Percentiles rank a stretch among this genome's conserved stretches.
Conservation (phyloP, 2,329 filamentous ascomycete genomes). For the Apiospora kogelbergensis region DNA sequence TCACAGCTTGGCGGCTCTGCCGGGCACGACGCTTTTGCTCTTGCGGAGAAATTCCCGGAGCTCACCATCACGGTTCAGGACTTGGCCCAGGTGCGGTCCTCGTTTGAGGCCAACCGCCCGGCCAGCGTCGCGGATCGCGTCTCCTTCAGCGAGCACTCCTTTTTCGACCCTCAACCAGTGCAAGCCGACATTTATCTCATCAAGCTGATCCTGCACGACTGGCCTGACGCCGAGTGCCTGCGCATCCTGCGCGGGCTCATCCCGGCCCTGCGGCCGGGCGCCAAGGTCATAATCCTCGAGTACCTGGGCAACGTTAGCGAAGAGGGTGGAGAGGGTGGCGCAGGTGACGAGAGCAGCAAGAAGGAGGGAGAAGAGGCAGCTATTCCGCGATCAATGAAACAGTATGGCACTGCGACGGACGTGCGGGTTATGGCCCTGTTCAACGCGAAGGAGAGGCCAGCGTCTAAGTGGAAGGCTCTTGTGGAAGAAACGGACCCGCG, state of each 20-base stretch:
- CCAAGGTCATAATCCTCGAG: constrained; percentile 38
- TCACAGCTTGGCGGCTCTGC: constrained; percentile 41
- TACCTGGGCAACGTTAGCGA: constrained; percentile 37
- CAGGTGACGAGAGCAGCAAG: no score
- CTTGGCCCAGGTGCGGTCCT: constrained; percentile 35
- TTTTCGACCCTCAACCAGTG: constrained; percentile 39
- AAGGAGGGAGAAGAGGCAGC: constrained; percentile 17
- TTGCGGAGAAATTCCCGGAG: constrained; percentile 41
- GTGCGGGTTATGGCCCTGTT: constrained; percentile 51
- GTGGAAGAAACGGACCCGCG: constrained; percentile 46
- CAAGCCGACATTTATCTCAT: constrained; percentile 51
- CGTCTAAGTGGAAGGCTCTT: constrained; percentile 45
- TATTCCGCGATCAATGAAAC: constrained; percentile 33
- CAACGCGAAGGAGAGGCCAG: constrained; percentile 46
- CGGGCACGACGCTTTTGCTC: constrained; percentile 40
- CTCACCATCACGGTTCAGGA: constrained; percentile 47
- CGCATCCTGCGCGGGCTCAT: constrained; percentile 42
- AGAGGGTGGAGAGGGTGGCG: background rate
- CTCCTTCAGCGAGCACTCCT: constrained; percentile 36
- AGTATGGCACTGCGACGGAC: constrained; percentile 43
- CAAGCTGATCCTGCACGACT: constrained; percentile 57
- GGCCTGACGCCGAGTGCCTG: constrained; percentile 45
- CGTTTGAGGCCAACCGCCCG: constrained; percentile 35
- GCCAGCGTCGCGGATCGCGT: constrained; percentile 33
- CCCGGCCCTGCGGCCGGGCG: constrained; percentile 44